A percentile compares a stretch with the other conserved stretches of the same genome.
Evolutionary conservation across 805 yeast species (phyloP).

Genomic region (Candida coquimbonensis): DNA sequence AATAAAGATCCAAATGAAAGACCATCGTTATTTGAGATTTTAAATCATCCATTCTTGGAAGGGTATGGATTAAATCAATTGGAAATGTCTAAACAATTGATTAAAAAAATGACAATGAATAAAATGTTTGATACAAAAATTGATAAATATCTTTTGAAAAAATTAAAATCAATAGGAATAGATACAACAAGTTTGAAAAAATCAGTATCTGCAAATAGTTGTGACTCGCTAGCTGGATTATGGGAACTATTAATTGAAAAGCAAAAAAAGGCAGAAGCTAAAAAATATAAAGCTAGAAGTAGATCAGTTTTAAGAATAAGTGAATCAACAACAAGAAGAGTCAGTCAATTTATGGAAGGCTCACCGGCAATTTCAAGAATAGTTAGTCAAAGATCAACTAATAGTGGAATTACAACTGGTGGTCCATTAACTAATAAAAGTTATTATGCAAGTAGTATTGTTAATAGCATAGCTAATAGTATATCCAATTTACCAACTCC

Average conservation of each 20-base stretch:
- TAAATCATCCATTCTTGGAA: conserved; percentile 43
- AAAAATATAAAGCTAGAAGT: conserved; percentile 28
- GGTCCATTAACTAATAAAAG: neutral
- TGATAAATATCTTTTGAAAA: conserved; percentile 58
- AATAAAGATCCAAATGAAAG: conserved; percentile 60
- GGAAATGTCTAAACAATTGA: conserved; percentile 31
- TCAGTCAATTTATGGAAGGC: conserved; percentile 21
- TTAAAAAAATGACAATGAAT: conserved; percentile 28
- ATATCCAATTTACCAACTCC: neutral
- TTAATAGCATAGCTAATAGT: neutral
- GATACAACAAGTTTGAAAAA: conserved; percentile 53
- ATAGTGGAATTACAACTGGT: neutral
- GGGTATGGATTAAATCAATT: conserved; percentile 37
- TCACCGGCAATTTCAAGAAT: conserved; percentile 24
- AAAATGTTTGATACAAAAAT: conserved; percentile 48
- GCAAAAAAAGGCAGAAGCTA: conserved; percentile 26
- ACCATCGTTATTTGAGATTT: conserved; percentile 47
- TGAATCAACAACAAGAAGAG: conserved; percentile 23
- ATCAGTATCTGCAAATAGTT: conserved; percentile 49
- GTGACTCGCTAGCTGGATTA: conserved; percentile 68
- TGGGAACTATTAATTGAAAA: conserved; percentile 62
- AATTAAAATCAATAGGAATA: conserved; percentile 52
- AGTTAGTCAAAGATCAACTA: conserved; percentile 21
- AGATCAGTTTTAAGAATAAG: conserved; percentile 26
- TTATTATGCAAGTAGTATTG: neutral